These are phyloP conservation scores for Cladosporium sp. DNA, from an alignment of 2,329 filamentous ascomycete species.

Conservation along the genomic window DNA sequence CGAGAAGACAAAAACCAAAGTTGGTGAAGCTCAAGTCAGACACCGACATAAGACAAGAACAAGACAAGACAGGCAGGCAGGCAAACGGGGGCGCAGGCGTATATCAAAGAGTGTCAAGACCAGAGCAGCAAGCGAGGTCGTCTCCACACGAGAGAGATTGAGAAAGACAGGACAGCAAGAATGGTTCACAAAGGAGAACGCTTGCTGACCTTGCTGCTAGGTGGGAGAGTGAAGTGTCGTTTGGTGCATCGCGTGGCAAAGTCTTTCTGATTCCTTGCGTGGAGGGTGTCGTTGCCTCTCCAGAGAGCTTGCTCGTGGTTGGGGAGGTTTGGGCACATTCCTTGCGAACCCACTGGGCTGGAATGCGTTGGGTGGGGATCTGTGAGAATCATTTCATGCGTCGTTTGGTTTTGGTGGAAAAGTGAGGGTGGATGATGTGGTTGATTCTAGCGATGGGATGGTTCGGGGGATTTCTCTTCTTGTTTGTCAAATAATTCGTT, in stretches of 20 bases:
- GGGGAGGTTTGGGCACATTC: conserved; percentile 18
- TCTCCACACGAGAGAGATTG: not conserved
- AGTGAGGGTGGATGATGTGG: too few relatives aligned
- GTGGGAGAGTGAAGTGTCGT: not conserved
- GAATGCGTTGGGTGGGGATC: conserved; percentile 19
- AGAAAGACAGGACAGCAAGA: conserved; percentile 3
- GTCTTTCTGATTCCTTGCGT: conserved; percentile 21
- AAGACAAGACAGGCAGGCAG: not conserved
- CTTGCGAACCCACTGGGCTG: conserved; percentile 19
- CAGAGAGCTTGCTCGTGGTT: conserved; percentile 1
- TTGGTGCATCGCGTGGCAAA: conserved; percentile 7
- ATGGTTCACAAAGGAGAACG: conserved; percentile 5
- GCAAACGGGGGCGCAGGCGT: not conserved
- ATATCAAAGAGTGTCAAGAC: too few relatives aligned
- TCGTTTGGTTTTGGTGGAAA: too few relatives aligned
- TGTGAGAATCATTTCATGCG: not conserved
- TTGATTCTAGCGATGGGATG: too few relatives aligned
- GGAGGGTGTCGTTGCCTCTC: conserved; percentile 1
- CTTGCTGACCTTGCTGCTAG: conserved; percentile 5
- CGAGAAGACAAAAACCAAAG: too few relatives aligned
- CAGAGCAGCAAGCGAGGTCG: too few relatives aligned
- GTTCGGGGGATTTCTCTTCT: too few relatives aligned
- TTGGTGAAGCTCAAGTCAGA: too few relatives aligned
- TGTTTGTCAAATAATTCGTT: not conserved
- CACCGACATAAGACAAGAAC: not conserved